Base-by-base conservation (phyloP, 805 yeast genomes). In the Schizosaccharomyces lindneri region DNA sequence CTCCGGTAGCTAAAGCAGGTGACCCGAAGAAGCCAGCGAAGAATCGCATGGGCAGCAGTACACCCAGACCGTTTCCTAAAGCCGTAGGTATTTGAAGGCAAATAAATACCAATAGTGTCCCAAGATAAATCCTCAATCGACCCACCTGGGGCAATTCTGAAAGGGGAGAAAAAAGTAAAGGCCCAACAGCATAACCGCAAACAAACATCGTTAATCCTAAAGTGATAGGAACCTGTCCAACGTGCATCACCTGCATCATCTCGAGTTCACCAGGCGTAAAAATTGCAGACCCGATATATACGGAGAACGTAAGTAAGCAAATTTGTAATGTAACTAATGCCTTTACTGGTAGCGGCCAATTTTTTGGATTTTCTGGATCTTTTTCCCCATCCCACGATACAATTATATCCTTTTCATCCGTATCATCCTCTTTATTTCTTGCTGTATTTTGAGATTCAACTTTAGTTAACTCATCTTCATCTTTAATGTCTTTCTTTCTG, bases 101-200 rank as follows among this genome's bases (percentile, higher is more conserved):
- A 61, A 73, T 68, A 63, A 78, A 81, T 2, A 79, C 60, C 62
- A 76, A 71, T 31, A 79, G 67, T 0, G 82, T 74, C 19, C 71
- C 60, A 43, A 75, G 70, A 66, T 81, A 81, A 59, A 80, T 72
- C 61, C 73, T 70, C 61, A 76, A 77, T 65, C 85, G 73, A 15
- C 85, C 85, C 59, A 79, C 66, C 3, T 69, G 67, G 2, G 81
- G 77, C 59, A 78, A 73, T 67, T 81, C 85, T 15, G 82, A 76
- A 64, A 81, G 65, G 3, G 85, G 85, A 0, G 83, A 77, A 61
- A 80, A 77, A 1, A 80, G 64, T 72, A 81, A 72, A 1, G 84
- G 84, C 1, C 84, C 84, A 4, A 80, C 60, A 61, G 82, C 85
- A 66, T 81, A 81, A 9, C 84, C 85, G 36, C 80, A 65, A 6